Conservation (phyloP, 352 stramenopile genomes). For the Globisporangium lucens region DNA sequence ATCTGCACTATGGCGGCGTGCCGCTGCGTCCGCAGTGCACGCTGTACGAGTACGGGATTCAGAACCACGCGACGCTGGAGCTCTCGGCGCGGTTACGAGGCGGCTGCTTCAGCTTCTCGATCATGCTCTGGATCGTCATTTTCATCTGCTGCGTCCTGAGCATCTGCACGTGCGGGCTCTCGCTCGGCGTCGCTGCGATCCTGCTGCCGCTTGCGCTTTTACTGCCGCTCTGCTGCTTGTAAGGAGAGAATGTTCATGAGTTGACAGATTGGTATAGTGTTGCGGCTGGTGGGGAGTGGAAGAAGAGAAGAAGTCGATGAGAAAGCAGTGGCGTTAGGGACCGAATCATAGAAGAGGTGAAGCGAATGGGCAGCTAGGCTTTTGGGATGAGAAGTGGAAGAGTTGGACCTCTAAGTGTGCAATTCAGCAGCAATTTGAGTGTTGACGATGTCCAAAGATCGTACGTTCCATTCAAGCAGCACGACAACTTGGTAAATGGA, state of each 20-base stretch:
- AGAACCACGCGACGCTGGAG: slow-evolving; percentile 63
- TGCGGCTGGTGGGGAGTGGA: neutral
- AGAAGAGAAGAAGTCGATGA: neutral
- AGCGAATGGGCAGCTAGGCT: neutral
- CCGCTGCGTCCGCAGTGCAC: slow-evolving; percentile 45
- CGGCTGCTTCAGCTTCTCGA: slow-evolving; percentile 74
- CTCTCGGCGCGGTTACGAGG: slow-evolving; percentile 38
- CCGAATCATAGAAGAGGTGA: neutral
- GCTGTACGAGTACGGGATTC: slow-evolving; percentile 62
- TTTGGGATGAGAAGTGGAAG: neutral
- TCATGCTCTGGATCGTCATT: slow-evolving; percentile 74
- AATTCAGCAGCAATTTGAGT: neutral
- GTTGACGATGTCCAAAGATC: neutral
- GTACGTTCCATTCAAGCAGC: neutral
- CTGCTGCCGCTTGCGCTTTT: slow-evolving; percentile 59
- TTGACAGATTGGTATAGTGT: neutral
- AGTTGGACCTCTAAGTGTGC: neutral
- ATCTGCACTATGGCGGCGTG: slow-evolving; percentile 61
- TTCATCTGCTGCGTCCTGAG: slow-evolving; percentile 69
- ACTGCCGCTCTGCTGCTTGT: slow-evolving; percentile 70
- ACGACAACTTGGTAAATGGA: neutral
- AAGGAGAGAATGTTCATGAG: slow-evolving; percentile 2
- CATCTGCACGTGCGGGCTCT: slow-evolving; percentile 71
- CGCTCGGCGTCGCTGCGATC: slow-evolving; percentile 50
- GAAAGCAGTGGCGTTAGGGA: neutral